Base-by-base conservation (phyloP, 2,329 filamentous ascomycete species). In the Penicillium sclerotigenum region DNA sequence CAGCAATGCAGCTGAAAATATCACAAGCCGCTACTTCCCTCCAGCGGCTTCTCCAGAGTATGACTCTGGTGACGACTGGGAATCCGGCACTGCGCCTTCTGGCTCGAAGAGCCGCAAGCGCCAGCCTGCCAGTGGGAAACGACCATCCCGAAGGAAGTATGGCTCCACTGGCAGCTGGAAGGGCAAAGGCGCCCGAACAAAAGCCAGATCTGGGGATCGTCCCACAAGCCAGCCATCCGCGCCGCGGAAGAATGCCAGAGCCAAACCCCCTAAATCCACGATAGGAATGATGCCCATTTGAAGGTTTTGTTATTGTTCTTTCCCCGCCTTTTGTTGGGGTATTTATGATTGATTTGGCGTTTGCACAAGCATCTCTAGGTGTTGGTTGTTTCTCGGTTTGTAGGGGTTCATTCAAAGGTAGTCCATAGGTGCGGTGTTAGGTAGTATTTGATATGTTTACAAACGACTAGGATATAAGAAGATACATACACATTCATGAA, bases 281-380 rank as follows among this genome's bases (percentile, higher is more conserved):
- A 75, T 75, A 61, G 71, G 66, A 57, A 72, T 74, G 70, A 75
- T 75, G 73, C 73, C 73, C 38, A 59, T 71, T 33, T 75, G 59
- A 72, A 20, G 34, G 36, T 29, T 8, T 49, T 55, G 11, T 49
- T 41, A 50, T 53, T 36, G 40, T 37, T 49, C 26, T 57, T 46
- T 57, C 18, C 13, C 18, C 18, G 5, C 20, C 8, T 22, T 41
- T 40, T 40, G 45, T 24, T 26, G 24, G 42, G 37, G 37, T 54
- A 20, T 56, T 57, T 48, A 59, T 56, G 54, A 58, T 52, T 47
- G 22, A 33, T 52, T 59, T 4, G 47, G 54, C 57, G 54, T 57
- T 60, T 51, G 10, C 40, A 43, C 45, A 52, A 53, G 60, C 63
- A 62, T 65, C 13, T 59, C 42, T 55, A 59, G 56, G 62, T 60